Conservation (phyloP, 1,284 basidiomycete genomes). For the Pisolithus thermaeus region DNA sequence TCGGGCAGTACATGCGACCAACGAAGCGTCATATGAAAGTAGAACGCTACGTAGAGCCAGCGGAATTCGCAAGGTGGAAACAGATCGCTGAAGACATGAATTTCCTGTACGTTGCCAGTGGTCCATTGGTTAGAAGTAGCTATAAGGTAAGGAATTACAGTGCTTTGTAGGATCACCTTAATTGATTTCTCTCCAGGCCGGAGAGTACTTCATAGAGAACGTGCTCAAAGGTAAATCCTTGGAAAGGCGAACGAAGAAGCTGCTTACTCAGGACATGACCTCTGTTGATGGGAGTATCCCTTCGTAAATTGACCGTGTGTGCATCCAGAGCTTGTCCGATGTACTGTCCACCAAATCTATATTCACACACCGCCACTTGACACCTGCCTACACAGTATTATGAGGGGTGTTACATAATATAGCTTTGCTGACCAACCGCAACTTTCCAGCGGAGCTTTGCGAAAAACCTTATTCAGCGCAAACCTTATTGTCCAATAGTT, state of each 20-base stretch:
- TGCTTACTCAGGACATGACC: slow-evolving; percentile 24
- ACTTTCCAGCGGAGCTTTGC: background rate
- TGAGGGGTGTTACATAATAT: background rate
- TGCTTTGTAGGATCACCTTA: slow-evolving; percentile 5
- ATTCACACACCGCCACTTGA: too few relatives aligned
- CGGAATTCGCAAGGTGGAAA: slow-evolving; percentile 93
- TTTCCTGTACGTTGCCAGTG: slow-evolving; percentile 96
- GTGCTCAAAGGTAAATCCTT: slow-evolving; percentile 61
- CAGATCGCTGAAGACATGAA: slow-evolving; percentile 87
- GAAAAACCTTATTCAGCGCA: background rate
- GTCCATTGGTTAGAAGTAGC: slow-evolving; percentile 91
- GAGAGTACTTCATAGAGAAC: slow-evolving; percentile 91
- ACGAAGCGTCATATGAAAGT: slow-evolving; percentile 99
- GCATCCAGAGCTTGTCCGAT: background rate
- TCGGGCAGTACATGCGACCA: slow-evolving; percentile 99
- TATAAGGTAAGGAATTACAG: slow-evolving; percentile 69
- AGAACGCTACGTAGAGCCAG: slow-evolving; percentile 89
- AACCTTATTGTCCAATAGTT: background rate
- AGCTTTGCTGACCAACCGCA: background rate
- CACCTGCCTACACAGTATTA: too few relatives aligned
- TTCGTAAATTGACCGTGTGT: background rate
- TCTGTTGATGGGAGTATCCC: slow-evolving; percentile 3
- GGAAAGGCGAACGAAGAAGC: slow-evolving; percentile 36
- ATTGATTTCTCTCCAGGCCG: slow-evolving; percentile 49
- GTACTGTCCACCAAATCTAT: too few relatives aligned